A percentile compares a stretch with the other conserved stretches of the same genome.
Conservation (phyloP, 805 yeast species). For the Yarrowia divulgata region DNA sequence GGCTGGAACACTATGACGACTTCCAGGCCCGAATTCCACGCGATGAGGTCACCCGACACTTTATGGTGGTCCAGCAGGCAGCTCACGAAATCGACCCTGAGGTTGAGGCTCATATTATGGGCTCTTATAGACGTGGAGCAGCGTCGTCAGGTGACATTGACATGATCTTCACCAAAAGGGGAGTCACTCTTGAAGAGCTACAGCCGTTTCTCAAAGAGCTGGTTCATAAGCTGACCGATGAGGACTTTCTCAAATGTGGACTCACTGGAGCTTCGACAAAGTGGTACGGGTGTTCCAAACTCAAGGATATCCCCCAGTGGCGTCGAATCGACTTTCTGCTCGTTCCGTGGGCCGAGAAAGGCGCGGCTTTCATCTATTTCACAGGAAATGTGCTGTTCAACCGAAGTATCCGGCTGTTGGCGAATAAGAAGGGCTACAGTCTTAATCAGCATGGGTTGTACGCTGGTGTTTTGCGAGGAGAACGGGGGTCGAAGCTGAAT, state of each 20-base stretch:
- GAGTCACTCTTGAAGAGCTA: conserved; percentile 47
- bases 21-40: conserved; percentile 58
- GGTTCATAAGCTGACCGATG: conserved; percentile 45
- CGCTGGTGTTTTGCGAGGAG: conserved; percentile 37
- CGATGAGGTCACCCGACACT: conserved; percentile 55
- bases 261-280: conserved; percentile 41
- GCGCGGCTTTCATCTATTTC: conserved; percentile 60
- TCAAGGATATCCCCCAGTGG: conserved; percentile 51
- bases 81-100: conserved; percentile 51
- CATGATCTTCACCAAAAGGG: conserved; percentile 54
- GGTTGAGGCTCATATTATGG: conserved; percentile 55
- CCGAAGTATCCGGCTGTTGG: conserved; percentile 56
- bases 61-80: conserved; percentile 48
- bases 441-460: conserved; percentile 58
- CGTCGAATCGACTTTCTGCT: conserved; percentile 62
- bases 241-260: conserved; percentile 50
- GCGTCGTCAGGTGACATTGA: conserved; percentile 61
- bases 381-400: conserved; percentile 64
- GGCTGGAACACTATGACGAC: conserved; percentile 58
- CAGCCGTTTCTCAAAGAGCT: conserved; percentile 45
- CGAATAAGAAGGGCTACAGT: conserved; percentile 52
- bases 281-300: conserved; percentile 51
- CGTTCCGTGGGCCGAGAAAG: conserved; percentile 57
- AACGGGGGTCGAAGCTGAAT: conserved; percentile 39
- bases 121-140: conserved; percentile 62